These are phyloP conservation scores for Volvox carteri DNA, from an alignment of 163 green algal genomes.

Conservation along the genomic window DNA sequence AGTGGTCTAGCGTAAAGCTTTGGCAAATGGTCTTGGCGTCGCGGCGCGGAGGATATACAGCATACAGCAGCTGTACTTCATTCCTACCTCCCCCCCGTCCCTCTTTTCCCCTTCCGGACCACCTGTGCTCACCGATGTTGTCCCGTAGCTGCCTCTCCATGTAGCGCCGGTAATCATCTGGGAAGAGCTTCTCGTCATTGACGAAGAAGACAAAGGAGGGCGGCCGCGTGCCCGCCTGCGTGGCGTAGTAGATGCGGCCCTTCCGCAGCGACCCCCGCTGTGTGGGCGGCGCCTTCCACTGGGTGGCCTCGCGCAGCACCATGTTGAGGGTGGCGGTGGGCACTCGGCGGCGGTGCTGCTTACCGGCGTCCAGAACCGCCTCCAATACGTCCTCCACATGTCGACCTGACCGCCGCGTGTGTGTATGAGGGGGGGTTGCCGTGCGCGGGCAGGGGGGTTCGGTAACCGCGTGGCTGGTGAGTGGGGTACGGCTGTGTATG, in stretches of 20 bases:
- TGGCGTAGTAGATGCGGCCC: slow-evolving; percentile 97
- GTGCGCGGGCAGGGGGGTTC: no score
- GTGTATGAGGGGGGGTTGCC: no score
- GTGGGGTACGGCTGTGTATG: no score
- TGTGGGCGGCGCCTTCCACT: slow-evolving; percentile 84
- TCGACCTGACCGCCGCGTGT: background rate
- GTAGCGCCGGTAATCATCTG: slow-evolving; percentile 92
- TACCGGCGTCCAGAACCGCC: slow-evolving; percentile 77
- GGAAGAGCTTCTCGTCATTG: slow-evolving; percentile 94
- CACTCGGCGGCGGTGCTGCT: slow-evolving; percentile 89
- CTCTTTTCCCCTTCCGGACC: background rate
- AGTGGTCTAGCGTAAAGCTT: background rate
- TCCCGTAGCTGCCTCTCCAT: slow-evolving; percentile 89
- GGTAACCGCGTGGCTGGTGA: no score
- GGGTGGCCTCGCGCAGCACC: slow-evolving; percentile 87
- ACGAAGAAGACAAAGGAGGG: slow-evolving; percentile 99
- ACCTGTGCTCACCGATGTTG: slow-evolving; percentile 73
- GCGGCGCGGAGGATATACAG: no score
- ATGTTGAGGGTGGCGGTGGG: slow-evolving; percentile 96
- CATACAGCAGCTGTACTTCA: background rate
- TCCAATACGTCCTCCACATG: slow-evolving; percentile 87
- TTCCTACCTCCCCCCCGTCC: background rate
- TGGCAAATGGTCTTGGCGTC: no score
- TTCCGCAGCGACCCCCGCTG: slow-evolving; percentile 72
- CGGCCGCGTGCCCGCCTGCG: slow-evolving; percentile 83